Evolutionary conservation across 1,139 yeast species (phyloP).

Genomic region (Scheffersomyces titani): DNA sequence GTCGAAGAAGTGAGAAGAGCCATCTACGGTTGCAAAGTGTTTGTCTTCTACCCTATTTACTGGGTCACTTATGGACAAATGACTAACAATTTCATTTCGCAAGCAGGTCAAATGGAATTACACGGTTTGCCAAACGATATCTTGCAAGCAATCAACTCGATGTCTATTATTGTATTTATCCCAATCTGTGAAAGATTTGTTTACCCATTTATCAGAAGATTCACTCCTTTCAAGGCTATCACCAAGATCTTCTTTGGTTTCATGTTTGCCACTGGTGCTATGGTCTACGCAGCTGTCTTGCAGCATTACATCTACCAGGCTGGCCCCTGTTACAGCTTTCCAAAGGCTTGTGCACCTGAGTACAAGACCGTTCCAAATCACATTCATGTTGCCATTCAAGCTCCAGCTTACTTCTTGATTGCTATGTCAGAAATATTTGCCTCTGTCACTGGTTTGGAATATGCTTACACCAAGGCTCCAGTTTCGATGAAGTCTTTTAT

Average conservation of each 20-base stretch:
- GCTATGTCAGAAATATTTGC: slow-evolving; percentile 23
- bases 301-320: slow-evolving; percentile 20
- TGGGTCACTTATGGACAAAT: slow-evolving; percentile 23
- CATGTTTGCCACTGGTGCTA: slow-evolving; percentile 18
- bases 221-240: slow-evolving; percentile 23
- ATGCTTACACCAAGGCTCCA: slow-evolving; percentile 24
- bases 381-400: slow-evolving; percentile 20
- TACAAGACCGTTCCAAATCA: slow-evolving; percentile 16
- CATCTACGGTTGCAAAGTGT: slow-evolving; percentile 20
- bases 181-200: slow-evolving; percentile 18
- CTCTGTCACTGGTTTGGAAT: slow-evolving; percentile 22
- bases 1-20: slow-evolving; percentile 20
- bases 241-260: slow-evolving; percentile 22
- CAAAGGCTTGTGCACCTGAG: slow-evolving; percentile 15
- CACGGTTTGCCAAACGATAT: slow-evolving; percentile 23
- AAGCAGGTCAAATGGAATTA: slow-evolving; percentile 23
- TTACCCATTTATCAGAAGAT: slow-evolving; percentile 21
- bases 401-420: slow-evolving; percentile 20
- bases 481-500: slow-evolving; percentile 21
- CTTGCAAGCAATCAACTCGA: slow-evolving; percentile 19
- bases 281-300: slow-evolving; percentile 22
- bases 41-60: slow-evolving; percentile 20
- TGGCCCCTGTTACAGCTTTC: slow-evolving; percentile 20
- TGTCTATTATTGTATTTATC: slow-evolving; percentile 18
- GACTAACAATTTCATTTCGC: slow-evolving; percentile 21